Evolutionary conservation across 2,329 filamentous ascomycete genomes (phyloP), one percentile per base, ranked within the genome.

Genomic region (Aspergillus spinulosporus): DNA sequence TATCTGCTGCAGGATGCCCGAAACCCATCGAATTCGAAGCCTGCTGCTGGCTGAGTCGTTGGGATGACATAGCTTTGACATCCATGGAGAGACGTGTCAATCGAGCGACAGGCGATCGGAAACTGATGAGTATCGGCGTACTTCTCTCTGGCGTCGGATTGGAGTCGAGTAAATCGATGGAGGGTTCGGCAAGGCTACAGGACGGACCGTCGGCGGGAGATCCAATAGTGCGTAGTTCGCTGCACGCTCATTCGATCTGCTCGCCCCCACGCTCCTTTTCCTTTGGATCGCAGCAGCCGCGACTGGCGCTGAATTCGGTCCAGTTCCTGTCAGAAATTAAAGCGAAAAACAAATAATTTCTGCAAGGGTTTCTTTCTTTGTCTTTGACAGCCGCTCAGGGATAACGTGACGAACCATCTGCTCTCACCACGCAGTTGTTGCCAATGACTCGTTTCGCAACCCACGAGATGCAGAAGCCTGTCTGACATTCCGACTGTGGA

Each of bases 271-370:
- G 43, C 51, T 54, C 15, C 57, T 52, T 61, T 42, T 46, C 42
- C 45, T 47, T 48, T 54, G 50, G 46, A 45, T 61, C 49, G 53
- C 52, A 58, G 57, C 58, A 65, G 63, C 63, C 63, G 63, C 63
- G 59, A 62, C 60, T 65, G 60, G 62, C 63, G 63, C 46, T 44
- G 51, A 60, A 62, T 60, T 61, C 44, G 32, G 40, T n/a, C 47
- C 21, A 46, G 29, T 32, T 31, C 31, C 29, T n/a, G 44, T 32
- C 44, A 47, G 44, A 47, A 47, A 32, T 12, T 5, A 26, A 46
- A 32, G 5, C 7, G 43, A 26, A 28, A 49, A 45, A 39, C 8
- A 49, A 55, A 44, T 15, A 11, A n/a, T 39, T 46, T 15, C 31
- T 52, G 50, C 40, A 46, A 46, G 42, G 21, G 42, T 51, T 50